These are phyloP conservation scores for Penicillium sp. DNA, from an alignment of 2,329 filamentous ascomycete genomes.

Conservation along the genomic window DNA sequence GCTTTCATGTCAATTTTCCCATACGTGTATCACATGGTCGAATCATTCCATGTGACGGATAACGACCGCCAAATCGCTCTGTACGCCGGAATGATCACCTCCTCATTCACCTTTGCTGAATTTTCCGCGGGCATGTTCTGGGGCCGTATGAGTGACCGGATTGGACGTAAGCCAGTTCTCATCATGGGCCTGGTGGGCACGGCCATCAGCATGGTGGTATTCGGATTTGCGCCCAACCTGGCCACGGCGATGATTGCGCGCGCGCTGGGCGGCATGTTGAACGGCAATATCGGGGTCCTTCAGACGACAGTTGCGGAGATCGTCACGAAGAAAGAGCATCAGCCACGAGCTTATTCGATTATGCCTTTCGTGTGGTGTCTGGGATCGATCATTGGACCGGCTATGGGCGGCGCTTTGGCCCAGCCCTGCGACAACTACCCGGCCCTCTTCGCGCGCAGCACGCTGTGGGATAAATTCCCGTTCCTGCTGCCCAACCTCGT, in stretches of 20 bases:
- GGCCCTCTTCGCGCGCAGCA: slow-evolving; percentile 66
- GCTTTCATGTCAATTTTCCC: slow-evolving; percentile 99
- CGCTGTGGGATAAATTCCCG: slow-evolving; percentile 81
- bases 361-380: slow-evolving; percentile 99
- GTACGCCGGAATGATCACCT: slow-evolving; percentile 94
- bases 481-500: slow-evolving; percentile 93
- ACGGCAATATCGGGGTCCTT: slow-evolving; percentile 93
- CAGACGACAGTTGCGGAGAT: slow-evolving; percentile 95
- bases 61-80: slow-evolving; percentile 79
- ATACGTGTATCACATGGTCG: slow-evolving; percentile 97
- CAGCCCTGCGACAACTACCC: slow-evolving; percentile 84
- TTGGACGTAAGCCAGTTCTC: slow-evolving; percentile 90
- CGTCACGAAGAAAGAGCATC: slow-evolving; percentile 88
- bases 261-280: slow-evolving; percentile 84
- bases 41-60: slow-evolving; percentile 81
- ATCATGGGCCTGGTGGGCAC: slow-evolving; percentile 88
- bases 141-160: slow-evolving; percentile 86
- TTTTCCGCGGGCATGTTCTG: slow-evolving; percentile 90
- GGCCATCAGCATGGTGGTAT: slow-evolving; percentile 85
- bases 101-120: slow-evolving; percentile 92
- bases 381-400: slow-evolving; percentile 90
- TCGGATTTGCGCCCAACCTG: slow-evolving; percentile 84
- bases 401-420: slow-evolving; percentile 85
- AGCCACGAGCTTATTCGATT: slow-evolving; percentile 90
- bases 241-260: slow-evolving; percentile 81